Conservation (phyloP, 179 eudicot genomes). For the Carnegiea gigantea region DNA sequence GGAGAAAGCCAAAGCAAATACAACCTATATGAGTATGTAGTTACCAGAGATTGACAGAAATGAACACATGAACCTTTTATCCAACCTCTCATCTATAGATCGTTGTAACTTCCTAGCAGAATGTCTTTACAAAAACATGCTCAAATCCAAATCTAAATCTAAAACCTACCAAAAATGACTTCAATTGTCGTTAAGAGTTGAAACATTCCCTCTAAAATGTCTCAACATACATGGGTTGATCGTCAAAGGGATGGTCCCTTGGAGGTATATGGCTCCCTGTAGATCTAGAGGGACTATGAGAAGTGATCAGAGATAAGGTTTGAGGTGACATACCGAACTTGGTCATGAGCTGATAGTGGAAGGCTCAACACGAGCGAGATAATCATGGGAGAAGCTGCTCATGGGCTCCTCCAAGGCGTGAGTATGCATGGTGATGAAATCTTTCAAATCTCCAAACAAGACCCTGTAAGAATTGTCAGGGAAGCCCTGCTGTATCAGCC, state of each 20-base stretch:
- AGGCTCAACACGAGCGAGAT: conserved; percentile 33
- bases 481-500: conserved; percentile 54
- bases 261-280: neutral
- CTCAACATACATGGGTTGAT: too few relatives aligned
- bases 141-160: too few relatives aligned
- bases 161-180: too few relatives aligned
- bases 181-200: too few relatives aligned
- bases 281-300: neutral
- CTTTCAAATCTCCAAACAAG: conserved; percentile 47
- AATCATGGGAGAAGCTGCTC: conserved; percentile 32
- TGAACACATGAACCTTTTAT: too few relatives aligned
- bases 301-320: neutral
- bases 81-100: too few relatives aligned
- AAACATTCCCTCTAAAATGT: too few relatives aligned
- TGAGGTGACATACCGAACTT: conserved; percentile 32
- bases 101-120: too few relatives aligned
- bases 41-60: too few relatives aligned
- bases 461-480: conserved; percentile 47
- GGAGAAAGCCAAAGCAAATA: too few relatives aligned
- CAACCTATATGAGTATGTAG: too few relatives aligned
- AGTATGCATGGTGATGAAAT: conserved; percentile 27
- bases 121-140: too few relatives aligned
- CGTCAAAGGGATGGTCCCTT: neutral
- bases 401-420: conserved; percentile 39
- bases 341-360: conserved; percentile 21